Evolutionary conservation across 2,329 filamentous ascomycete genomes (phyloP).

Genomic region (Xylaria sp.): DNA sequence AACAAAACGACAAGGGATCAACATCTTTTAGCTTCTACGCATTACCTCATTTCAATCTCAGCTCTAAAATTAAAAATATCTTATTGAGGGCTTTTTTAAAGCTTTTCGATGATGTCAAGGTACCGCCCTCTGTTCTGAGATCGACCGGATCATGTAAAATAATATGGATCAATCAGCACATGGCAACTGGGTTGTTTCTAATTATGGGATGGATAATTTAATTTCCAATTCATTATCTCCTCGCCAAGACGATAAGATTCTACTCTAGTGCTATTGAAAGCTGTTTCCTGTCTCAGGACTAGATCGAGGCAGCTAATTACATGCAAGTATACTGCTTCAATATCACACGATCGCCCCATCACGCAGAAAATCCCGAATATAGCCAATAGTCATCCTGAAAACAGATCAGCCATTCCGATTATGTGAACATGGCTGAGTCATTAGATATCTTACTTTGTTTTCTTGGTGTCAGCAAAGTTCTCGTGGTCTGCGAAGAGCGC

Average conservation of each 20-base stretch:
- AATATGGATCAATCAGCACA: neutral
- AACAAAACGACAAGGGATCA: neutral
- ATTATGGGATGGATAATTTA: neutral
- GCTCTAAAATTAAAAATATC: neutral
- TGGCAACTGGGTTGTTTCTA: neutral
- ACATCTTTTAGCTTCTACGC: neutral
- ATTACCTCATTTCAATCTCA: neutral
- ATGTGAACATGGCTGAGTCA: neutral
- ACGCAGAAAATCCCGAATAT: conserved; percentile 14
- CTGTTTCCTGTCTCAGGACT: neutral
- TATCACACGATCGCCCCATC: conserved; percentile 9
- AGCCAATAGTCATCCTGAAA: conserved; percentile 19
- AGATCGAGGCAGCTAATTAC: neutral
- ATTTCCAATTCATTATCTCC: neutral
- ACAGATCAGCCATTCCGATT: neutral
- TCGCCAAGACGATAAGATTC: neutral
- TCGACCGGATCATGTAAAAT: too few species aligned
- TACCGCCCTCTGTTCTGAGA: too few species aligned
- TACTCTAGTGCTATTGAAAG: neutral
- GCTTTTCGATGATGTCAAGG: too few species aligned
- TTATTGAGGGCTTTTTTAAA: neutral
- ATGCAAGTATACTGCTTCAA: neutral
- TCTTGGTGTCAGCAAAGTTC: conserved; percentile 19
- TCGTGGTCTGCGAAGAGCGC: conserved; percentile 14
- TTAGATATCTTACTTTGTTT: neutral